Base-by-base conservation (phyloP, 495 filamentous ascomycete species). In the Penicillium crystallinum region DNA sequence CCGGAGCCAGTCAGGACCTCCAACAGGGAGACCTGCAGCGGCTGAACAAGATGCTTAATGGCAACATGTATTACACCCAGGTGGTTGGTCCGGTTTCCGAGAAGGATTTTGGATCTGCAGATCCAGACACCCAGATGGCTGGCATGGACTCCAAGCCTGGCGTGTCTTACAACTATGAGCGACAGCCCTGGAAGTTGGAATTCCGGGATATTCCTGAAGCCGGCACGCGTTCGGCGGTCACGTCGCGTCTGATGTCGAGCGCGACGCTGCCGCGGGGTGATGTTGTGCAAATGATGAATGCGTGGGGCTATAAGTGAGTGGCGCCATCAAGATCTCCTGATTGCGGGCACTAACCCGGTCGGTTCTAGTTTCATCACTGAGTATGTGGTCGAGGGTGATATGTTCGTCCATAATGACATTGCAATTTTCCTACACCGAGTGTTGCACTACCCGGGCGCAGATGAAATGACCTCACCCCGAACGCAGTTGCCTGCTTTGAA, bases 161-260 rank as follows among this genome's bases (percentile, higher is more conserved):
- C 25, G 38, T 22, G 25, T 2, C 23, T n/a, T 77, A 77, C 51
- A 61, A 67, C 30, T 73, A 66, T 56, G 72, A 71, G 6, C 64
- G 53, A 30, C 70, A 75, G 50, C 56, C 65, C 17, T 80, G 77
- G 76, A 73, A 64, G 25, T 59, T 81, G 52, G 75, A 81, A 52
- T 81, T 79, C 47, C 64, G 74, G 46, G 77, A 81, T 65, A 74
- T 79, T 36, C 77, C 77, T 8, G 77, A 79, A 57, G 72, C 74
- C 29, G 76, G 68, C 0, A 73, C 71, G 12, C 68, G 72, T 10
- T 73, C 75, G 7, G 69, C 72, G 22, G 71, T 80, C 35, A 80
- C 77, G 1, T 56, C 75, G 15, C 72, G 77, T 15, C 57, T 77
- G 34, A 73, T 76, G 62, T 70, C 73, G 12, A 77, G 73, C 35